These are phyloP conservation scores for Parathielavia hyrcaniae DNA, from an alignment of 495 filamentous ascomycete genomes.

Conservation along the genomic window DNA sequence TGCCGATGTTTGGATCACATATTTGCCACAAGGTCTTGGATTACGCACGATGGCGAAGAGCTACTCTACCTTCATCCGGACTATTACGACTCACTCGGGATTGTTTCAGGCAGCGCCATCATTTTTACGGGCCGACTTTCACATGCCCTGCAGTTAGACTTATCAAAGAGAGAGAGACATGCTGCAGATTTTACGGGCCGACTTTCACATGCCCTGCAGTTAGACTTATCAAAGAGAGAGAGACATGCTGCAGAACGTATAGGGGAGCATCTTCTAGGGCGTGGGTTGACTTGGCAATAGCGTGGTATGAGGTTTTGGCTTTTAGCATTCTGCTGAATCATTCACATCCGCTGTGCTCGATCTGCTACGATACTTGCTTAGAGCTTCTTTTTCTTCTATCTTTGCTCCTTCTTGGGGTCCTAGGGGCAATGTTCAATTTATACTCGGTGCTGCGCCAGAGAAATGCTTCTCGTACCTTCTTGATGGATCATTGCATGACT, in stretches of 20 bases:
- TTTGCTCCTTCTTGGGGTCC: too few relatives aligned
- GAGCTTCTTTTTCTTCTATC: too few relatives aligned
- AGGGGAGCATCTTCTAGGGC: neutral
- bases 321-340: slow-evolving; percentile 2
- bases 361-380: neutral
- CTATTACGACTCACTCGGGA: neutral
- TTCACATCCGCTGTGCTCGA: neutral
- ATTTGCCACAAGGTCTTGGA: neutral
- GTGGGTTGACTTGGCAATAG: neutral
- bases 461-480: too few relatives aligned
- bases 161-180: neutral
- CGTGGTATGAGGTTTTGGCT: neutral
- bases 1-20: neutral
- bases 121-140: neutral
- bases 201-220: neutral
- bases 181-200: neutral
- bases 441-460: too few relatives aligned
- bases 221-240: neutral
- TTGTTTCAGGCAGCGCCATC: neutral
- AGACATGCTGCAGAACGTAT: neutral
- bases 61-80: neutral
- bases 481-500: too few relatives aligned
- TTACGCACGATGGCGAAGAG: neutral
- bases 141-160: neutral
- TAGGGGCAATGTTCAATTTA: too few relatives aligned